Conservation (phyloP, 2,329 filamentous ascomycete genomes). For the Venturia effusa region DNA sequence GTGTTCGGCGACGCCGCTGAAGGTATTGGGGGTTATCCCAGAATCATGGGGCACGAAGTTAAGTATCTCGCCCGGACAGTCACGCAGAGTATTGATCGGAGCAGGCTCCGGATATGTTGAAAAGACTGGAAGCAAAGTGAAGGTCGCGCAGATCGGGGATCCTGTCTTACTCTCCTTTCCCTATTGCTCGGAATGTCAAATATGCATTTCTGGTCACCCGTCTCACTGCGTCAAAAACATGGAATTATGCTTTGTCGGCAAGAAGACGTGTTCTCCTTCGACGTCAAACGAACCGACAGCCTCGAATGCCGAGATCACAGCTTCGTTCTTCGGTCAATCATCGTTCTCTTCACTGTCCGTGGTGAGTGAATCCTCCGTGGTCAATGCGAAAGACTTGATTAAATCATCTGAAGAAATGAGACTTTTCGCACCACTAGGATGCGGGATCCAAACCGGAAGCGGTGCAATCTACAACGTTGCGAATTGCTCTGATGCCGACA, state of each 20-base stretch:
- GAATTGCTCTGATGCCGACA: slow-evolving; percentile 17
- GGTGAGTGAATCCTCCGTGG: slow-evolving; percentile 12
- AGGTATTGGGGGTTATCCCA: slow-evolving; percentile 9
- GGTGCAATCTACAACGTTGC: slow-evolving; percentile 31
- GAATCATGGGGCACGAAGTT: slow-evolving; percentile 12
- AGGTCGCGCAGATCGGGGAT: slow-evolving; percentile 22
- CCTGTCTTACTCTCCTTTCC: slow-evolving; percentile 9
- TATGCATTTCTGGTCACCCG: slow-evolving; percentile 3
- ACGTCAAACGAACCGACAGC: slow-evolving; percentile 20
- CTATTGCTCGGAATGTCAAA: slow-evolving; percentile 1
- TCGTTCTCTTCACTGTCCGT: slow-evolving; percentile 13
- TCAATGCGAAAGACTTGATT: neutral
- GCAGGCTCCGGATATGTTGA: slow-evolving; percentile 38
- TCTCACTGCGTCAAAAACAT: slow-evolving; percentile 8
- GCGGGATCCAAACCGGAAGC: slow-evolving; percentile 34
- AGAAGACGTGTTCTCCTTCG: slow-evolving; percentile 35
- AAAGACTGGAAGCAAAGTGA: slow-evolving; percentile 31
- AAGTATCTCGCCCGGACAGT: neutral
- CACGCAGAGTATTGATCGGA: neutral
- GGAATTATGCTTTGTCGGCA: slow-evolving; percentile 8
- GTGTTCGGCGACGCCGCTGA: slow-evolving; percentile 31
- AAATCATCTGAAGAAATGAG: slow-evolving; percentile 17
- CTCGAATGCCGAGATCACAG: slow-evolving; percentile 12
- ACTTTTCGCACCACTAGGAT: slow-evolving; percentile 29
- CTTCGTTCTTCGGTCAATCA: slow-evolving; percentile 16